A percentile compares a stretch with the other conserved stretches of the same genome.
phyloP scores from a whole-genome alignment of 2,329 filamentous ascomycete genomes.

The Fusarium virguliforme region DNA sequence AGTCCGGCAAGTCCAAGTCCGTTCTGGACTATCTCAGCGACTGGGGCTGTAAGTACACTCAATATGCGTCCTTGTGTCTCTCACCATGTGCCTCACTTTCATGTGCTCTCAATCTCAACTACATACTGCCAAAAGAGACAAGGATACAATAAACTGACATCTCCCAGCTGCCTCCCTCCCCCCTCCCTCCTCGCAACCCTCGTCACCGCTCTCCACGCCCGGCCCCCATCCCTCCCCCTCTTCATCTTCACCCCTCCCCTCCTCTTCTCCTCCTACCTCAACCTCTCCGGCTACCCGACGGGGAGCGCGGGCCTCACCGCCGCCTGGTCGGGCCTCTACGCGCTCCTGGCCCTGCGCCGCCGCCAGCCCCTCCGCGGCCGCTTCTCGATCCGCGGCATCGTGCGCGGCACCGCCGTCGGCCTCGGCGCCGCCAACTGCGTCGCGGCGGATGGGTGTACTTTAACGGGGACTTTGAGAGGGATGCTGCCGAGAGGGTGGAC shows the following conservation, averaged over 20 bases:
- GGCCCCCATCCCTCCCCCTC: constrained; percentile 68
- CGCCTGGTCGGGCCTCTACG: constrained; percentile 72
- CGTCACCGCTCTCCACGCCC: constrained; percentile 70
- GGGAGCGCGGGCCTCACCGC: constrained; percentile 71
- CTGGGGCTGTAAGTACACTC: constrained; percentile 66
- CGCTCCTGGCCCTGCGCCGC: constrained; percentile 68
- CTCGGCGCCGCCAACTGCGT: constrained; percentile 65
- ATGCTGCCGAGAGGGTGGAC: constrained; percentile 64
- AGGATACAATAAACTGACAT: constrained; percentile 23
- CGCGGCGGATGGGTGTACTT: constrained; percentile 69
- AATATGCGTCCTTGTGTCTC: constrained; percentile 16
- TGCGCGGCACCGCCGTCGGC: constrained; percentile 67
- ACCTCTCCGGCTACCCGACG: constrained; percentile 72
- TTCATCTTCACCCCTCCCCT: constrained; percentile 68
- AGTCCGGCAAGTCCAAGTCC: constrained; percentile 50
- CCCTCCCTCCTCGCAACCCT: constrained; percentile 71
- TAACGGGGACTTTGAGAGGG: constrained; percentile 66
- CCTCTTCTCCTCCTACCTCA: constrained; percentile 72
- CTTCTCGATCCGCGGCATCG: constrained; percentile 65
- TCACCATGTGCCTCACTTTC: constrained; percentile 18
- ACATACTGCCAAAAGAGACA: neutral
- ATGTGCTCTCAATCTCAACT: neutral
- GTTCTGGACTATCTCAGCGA: constrained; percentile 58
- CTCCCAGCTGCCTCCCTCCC: constrained; percentile 68
- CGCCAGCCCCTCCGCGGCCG: constrained; percentile 60